Evolutionary conservation across 306 rosid species (phyloP), one percentile per base, ranked within the genome.

Genomic region (Bauhinia variegata): DNA sequence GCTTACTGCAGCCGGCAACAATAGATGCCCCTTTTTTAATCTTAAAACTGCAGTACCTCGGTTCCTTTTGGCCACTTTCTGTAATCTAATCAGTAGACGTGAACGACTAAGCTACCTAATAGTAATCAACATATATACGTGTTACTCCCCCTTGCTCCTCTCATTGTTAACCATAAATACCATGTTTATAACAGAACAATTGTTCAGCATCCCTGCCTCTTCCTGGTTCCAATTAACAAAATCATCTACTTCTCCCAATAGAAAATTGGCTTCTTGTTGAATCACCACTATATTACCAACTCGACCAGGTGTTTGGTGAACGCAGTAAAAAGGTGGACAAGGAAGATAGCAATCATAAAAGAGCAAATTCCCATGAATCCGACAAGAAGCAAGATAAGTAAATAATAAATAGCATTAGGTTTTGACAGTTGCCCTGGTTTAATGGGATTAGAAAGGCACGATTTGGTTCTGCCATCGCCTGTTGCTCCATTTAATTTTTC

Each of bases 71-170:
- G 34, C 43, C 19, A 17, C 53, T 42, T 37, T 19, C 37, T 46
- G 28, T 39, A 36, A 8, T 23, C 28, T 23, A 23, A 2, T 23
- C 17, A 1, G 55, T 43, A 69, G 67, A 56, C 49, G 48, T 46
- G 65, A 38, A 59, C 62, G 49, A 33, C 60, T 36, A 47, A 5
- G 60, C 61, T 13, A 62, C 23, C 65, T 18, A 60, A 14, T 4
- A 41, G 9, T 8, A 5, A 36, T 5, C 41, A 36, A 5, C 9
- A 36, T 5, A 42, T 42, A 12, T 30, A 54, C 75, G 57, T 46
- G 75, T 76, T 61, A 38, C 9, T 62, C 61, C 67, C 46, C 63
- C 61, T 47, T 54, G 12, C 73, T 66, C 38, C 11, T 13, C 16
- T 36, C 41, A 18, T 36, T 60, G 37, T 38, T 28, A 38, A 71